These are phyloP conservation scores for Fusarium odoratissimum DNA, from an alignment of 2,329 filamentous ascomycete genomes.

Conservation along the genomic window DNA sequence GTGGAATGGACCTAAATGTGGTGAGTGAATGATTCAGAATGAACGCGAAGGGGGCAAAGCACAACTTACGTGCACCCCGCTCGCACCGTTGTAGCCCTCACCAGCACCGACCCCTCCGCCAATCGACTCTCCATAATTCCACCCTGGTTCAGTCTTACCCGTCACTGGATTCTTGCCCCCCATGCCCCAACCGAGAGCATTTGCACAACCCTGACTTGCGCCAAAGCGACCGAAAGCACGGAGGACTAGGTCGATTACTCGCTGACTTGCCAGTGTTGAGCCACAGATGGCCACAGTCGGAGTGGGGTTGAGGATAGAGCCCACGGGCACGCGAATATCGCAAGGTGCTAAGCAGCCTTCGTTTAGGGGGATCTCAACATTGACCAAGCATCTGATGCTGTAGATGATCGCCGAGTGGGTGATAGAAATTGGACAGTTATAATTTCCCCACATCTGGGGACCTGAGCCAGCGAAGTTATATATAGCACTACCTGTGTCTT, in stretches of 20 bases:
- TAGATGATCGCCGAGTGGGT: slow-evolving; percentile 55
- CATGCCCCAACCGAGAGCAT: too few relatives aligned
- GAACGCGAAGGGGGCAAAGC: too few relatives aligned
- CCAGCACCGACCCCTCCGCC: too few relatives aligned
- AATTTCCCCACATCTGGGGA: slow-evolving; percentile 50
- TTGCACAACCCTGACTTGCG: slow-evolving; percentile 43
- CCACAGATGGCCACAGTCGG: slow-evolving; percentile 58
- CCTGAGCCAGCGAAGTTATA: slow-evolving; percentile 54
- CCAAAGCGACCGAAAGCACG: slow-evolving; percentile 41
- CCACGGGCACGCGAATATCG: slow-evolving; percentile 48
- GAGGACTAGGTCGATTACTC: slow-evolving; percentile 51
- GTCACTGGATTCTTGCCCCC: too few relatives aligned
- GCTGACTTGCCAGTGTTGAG: slow-evolving; percentile 65
- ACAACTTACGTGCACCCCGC: too few relatives aligned
- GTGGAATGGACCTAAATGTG: too few relatives aligned
- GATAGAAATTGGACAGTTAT: slow-evolving; percentile 53
- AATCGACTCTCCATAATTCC: too few relatives aligned
- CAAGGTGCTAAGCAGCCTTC: slow-evolving; percentile 53
- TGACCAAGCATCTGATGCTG: slow-evolving; percentile 51
- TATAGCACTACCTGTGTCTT: slow-evolving; percentile 46
- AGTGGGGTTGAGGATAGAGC: slow-evolving; percentile 50
- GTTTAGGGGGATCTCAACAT: slow-evolving; percentile 54
- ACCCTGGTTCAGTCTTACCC: too few relatives aligned
- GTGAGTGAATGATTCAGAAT: too few relatives aligned
- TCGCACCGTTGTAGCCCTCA: too few relatives aligned